Percentiles rank a stretch among this genome's conserved stretches.
These are phyloP conservation scores for Themeda triandra DNA, from an alignment of 176 grass and related monocot species.

Conservation along the genomic window DNA sequence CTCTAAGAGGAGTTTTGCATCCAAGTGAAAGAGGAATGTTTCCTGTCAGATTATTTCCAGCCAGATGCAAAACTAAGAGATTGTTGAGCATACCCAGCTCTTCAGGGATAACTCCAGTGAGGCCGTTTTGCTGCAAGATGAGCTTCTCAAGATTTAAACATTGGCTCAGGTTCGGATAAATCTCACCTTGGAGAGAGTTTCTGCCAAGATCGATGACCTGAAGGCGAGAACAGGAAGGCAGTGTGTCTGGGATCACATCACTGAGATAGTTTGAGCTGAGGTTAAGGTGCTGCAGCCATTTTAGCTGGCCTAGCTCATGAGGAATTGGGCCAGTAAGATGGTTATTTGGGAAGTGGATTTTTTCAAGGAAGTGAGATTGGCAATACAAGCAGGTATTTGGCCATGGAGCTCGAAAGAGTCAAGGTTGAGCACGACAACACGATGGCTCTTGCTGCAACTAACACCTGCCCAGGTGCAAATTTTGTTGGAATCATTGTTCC, in stretches of 20 bases:
- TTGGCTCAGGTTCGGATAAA: conserved; percentile 14
- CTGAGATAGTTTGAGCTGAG: conserved; percentile 30
- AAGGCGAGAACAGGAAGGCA: conserved; percentile 17
- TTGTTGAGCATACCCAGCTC: neutral
- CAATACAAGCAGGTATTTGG: too few relatives aligned
- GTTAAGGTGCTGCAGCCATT: conserved; percentile 19
- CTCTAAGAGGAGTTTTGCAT: neutral
- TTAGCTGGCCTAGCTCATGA: conserved; percentile 25
- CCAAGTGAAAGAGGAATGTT: conserved; percentile 22
- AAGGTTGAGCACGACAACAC: too few relatives aligned
- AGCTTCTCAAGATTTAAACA: neutral
- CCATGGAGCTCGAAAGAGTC: too few relatives aligned
- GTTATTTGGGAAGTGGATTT: conserved; percentile 21
- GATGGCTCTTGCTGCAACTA: too few relatives aligned
- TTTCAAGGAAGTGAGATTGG: neutral
- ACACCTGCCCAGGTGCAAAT: too few relatives aligned
- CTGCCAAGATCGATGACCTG: conserved; percentile 4
- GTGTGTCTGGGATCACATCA: conserved; percentile 7
- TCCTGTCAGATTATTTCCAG: conserved; percentile 4
- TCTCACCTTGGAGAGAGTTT: conserved; percentile 28
- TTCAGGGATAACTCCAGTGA: conserved; percentile 5
- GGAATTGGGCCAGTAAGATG: conserved; percentile 29
- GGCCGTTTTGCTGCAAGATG: neutral
- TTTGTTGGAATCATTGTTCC: neutral
- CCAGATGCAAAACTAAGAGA: conserved; percentile 25